Evolutionary conservation across 2,329 filamentous ascomycete genomes (phyloP).

Genomic region (Catunica adiposa): DNA sequence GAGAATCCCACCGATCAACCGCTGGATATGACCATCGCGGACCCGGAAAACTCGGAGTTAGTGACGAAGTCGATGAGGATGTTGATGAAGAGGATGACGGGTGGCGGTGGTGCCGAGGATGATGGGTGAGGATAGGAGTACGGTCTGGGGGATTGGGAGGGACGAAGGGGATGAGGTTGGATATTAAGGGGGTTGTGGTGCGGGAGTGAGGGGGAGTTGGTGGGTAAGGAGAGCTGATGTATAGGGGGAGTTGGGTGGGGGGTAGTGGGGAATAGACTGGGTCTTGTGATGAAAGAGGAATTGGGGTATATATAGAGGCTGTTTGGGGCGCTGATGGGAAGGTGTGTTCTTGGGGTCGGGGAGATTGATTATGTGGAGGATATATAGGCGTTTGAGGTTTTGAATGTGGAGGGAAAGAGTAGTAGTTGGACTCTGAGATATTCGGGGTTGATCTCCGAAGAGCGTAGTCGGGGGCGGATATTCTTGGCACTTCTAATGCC

Average conservation of each 20-base stretch:
- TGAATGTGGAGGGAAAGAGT: no score
- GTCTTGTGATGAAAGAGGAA: no score
- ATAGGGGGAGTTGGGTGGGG: not conserved
- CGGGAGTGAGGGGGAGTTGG: not conserved
- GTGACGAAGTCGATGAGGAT: not conserved
- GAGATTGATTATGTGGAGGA: no score
- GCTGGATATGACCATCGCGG: not conserved
- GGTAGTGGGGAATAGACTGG: not conserved
- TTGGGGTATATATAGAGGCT: no score
- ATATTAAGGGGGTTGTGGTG: not conserved
- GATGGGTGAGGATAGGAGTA: not conserved
- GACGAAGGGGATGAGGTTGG: not conserved
- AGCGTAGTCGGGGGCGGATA: no score
- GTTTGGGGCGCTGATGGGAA: no score
- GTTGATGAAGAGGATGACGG: not conserved
- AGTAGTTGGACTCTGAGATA: no score
- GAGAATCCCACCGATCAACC: not conserved
- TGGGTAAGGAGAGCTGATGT: no score
- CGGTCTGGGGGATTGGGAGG: not conserved
- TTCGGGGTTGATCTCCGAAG: no score
- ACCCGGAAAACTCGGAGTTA: not conserved
- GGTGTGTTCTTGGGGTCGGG: no score
- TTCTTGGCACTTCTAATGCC: no score
- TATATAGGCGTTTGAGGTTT: no score
- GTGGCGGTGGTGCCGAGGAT: not conserved